Percentiles rank a stretch among this genome's conserved stretches.
Evolutionary conservation across 257 asterid genomes (phyloP).

Genomic region (Forsythia viridissima): DNA sequence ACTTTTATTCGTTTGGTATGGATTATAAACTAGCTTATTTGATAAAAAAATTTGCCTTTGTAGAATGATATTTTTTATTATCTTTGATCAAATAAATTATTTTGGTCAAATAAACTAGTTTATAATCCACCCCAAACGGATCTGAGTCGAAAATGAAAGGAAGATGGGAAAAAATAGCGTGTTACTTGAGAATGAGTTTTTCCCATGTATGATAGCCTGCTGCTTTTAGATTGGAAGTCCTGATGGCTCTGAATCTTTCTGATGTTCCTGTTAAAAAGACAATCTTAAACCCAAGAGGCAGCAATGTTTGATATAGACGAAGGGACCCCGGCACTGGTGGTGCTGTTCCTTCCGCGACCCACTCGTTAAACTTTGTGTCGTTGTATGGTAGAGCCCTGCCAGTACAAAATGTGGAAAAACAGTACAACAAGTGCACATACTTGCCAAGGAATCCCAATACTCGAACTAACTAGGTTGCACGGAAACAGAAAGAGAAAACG

Average conservation of each 20-base stretch:
- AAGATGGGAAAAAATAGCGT: background rate
- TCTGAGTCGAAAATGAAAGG: no score
- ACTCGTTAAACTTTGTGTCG: conserved; percentile 34
- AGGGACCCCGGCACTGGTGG: conserved; percentile 45
- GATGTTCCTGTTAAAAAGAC: conserved; percentile 40
- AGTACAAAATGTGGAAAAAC: background rate
- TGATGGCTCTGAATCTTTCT: conserved; percentile 21
- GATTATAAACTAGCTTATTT: no score
- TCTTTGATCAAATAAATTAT: no score
- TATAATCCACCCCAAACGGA: no score
- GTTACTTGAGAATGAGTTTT: conserved; percentile 48
- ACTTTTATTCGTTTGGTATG: no score
- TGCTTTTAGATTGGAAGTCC: conserved; percentile 31
- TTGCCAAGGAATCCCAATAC: background rate
- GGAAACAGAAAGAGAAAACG: no score
- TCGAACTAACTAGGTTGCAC: background rate
- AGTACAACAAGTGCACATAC: background rate
- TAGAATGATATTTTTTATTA: no score
- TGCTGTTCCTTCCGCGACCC: conserved; percentile 47
- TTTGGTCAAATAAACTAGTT: no score
- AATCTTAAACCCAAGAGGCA: conserved; percentile 35
- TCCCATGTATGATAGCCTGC: conserved; percentile 53
- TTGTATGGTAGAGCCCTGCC: conserved; percentile 44
- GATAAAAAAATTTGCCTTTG: no score
- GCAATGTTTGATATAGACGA: conserved; percentile 31